These are phyloP conservation scores for Wickerhamomyces sp. DNA, from an alignment of 1,139 yeast species.

Conservation along the genomic window DNA sequence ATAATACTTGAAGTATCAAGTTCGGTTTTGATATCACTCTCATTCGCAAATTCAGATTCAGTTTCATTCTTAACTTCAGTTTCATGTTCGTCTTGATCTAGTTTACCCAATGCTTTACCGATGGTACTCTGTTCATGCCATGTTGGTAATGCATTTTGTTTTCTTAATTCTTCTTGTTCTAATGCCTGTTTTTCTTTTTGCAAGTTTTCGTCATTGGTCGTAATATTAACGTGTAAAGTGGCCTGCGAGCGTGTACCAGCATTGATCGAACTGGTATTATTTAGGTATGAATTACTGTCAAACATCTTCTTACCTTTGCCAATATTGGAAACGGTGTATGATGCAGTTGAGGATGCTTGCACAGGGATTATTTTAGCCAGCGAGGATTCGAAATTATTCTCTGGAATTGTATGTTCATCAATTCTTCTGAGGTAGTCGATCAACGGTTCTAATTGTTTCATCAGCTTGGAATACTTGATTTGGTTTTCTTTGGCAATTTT, in stretches of 20 bases:
- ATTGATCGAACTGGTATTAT: slow-evolving; percentile 32
- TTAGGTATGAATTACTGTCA: slow-evolving; percentile 29
- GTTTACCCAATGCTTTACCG: slow-evolving; percentile 56
- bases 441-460: slow-evolving; percentile 88
- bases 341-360: slow-evolving; percentile 61
- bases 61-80: slow-evolving; percentile 35
- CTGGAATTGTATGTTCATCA: slow-evolving; percentile 82
- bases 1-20: background rate
- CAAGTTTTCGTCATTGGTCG: slow-evolving; percentile 79
- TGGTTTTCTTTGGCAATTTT: slow-evolving; percentile 80
- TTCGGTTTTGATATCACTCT: slow-evolving; percentile 8
- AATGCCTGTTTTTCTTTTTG: slow-evolving; percentile 61
- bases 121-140: slow-evolving; percentile 95
- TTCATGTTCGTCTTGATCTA: slow-evolving; percentile 40
- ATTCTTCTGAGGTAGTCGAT: slow-evolving; percentile 78
- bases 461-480: slow-evolving; percentile 74
- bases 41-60: slow-evolving; percentile 33
- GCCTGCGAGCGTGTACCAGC: slow-evolving; percentile 44
- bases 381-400: slow-evolving; percentile 81
- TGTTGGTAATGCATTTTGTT: slow-evolving; percentile 92
- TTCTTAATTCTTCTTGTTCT: slow-evolving; percentile 71
- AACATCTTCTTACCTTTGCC: slow-evolving; percentile 36
- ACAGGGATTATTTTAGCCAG: slow-evolving; percentile 81
- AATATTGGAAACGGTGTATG: slow-evolving; percentile 50
- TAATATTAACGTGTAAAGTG: slow-evolving; percentile 84